Conservation (phyloP, 2,329 filamentous ascomycete genomes). For the Xylariaceae sp. region DNA sequence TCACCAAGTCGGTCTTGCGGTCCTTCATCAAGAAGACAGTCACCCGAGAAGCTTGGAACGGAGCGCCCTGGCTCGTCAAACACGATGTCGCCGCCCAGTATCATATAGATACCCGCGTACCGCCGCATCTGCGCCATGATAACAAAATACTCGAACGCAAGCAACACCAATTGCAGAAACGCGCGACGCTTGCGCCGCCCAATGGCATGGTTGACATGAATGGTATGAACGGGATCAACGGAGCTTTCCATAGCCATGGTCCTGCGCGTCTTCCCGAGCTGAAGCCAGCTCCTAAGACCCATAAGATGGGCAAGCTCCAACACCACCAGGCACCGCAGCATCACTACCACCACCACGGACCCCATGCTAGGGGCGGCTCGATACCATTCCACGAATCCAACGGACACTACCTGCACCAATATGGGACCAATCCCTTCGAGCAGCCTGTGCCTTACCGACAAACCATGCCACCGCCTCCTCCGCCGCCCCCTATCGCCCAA, state of each 20-base stretch:
- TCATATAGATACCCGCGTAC: slow-evolving; percentile 82
- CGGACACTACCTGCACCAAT: slow-evolving; percentile 32
- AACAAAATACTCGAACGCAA: slow-evolving; percentile 75
- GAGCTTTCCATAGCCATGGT: slow-evolving; percentile 33
- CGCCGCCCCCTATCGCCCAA: slow-evolving; percentile 35
- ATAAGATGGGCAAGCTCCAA: slow-evolving; percentile 55
- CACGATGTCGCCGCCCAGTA: slow-evolving; percentile 77
- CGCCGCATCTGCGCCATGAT: slow-evolving; percentile 76
- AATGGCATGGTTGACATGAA: slow-evolving; percentile 37
- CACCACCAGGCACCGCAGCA: slow-evolving; percentile 27
- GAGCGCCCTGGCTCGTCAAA: slow-evolving; percentile 96
- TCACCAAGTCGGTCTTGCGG: slow-evolving; percentile 89
- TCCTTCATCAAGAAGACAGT: slow-evolving; percentile 95
- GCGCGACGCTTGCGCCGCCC: slow-evolving; percentile 39
- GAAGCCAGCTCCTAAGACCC: slow-evolving; percentile 67
- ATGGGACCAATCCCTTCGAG: slow-evolving; percentile 43
- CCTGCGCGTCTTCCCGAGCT: slow-evolving; percentile 64
- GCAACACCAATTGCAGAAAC: slow-evolving; percentile 63
- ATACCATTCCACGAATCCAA: slow-evolving; percentile 31
- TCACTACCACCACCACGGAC: slow-evolving; percentile 26
- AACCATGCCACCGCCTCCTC: slow-evolving; percentile 42
- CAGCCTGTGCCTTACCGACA: slow-evolving; percentile 40
- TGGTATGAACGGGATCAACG: slow-evolving; percentile 22
- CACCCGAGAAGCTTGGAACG: slow-evolving; percentile 86
- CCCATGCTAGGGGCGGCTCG: slow-evolving; percentile 34